Evolutionary conservation across 495 filamentous ascomycete species (phyloP).

Genomic region (Penicillium silybi): DNA sequence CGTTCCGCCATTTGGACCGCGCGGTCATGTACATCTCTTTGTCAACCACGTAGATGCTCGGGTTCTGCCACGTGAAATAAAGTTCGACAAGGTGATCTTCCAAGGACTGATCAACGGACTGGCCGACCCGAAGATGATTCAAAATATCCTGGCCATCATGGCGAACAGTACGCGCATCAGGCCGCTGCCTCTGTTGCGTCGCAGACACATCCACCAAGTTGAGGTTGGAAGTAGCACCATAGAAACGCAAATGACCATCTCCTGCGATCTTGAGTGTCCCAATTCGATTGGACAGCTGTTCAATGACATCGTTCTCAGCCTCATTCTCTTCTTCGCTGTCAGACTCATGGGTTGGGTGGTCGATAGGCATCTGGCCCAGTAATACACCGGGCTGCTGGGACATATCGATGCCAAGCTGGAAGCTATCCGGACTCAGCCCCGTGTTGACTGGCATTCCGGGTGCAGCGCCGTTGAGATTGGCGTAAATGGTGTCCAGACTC

Average conservation of each 20-base stretch:
- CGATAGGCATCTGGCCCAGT: constrained; percentile 15
- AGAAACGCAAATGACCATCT: constrained; percentile 48
- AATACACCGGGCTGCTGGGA: constrained; percentile 30
- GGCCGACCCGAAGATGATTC: constrained; percentile 41
- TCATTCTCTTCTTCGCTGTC: constrained; percentile 44
- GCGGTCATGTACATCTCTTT: constrained; percentile 45
- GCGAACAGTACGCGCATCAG: constrained; percentile 47
- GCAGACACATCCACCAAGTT: constrained; percentile 45
- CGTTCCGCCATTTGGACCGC: constrained; percentile 38
- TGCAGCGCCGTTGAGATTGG: constrained; percentile 26
- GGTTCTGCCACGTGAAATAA: constrained; percentile 52
- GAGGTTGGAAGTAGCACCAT: constrained; percentile 47
- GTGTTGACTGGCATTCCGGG: constrained; percentile 19
- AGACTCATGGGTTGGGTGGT: constrained; percentile 28
- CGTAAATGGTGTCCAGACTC: constrained; percentile 39
- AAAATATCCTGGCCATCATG: constrained; percentile 45
- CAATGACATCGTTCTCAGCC: constrained; percentile 43
- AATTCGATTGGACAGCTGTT: constrained; percentile 45
- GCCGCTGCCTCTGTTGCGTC: constrained; percentile 45
- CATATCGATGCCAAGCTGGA: constrained; percentile 33
- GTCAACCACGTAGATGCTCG: constrained; percentile 47
- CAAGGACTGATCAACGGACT: constrained; percentile 37
- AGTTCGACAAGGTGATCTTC: constrained; percentile 47
- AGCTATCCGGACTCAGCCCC: constrained; percentile 27
- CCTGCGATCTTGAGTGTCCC: constrained; percentile 46